A percentile compares a stretch with the other conserved stretches of the same genome.
These are phyloP conservation scores for Candida tibetensis DNA, from an alignment of 805 yeast species.

Conservation along the genomic window DNA sequence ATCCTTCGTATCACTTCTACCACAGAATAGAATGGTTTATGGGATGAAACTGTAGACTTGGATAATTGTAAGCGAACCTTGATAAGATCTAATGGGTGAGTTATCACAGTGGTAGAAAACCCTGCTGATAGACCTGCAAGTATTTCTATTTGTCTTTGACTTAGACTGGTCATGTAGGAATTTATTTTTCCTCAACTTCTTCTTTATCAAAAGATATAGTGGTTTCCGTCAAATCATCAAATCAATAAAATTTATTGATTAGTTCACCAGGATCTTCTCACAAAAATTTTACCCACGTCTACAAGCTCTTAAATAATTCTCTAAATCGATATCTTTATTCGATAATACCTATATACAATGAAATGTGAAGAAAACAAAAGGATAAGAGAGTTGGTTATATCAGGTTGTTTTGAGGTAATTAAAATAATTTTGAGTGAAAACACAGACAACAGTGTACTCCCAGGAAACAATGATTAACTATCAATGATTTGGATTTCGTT, in stretches of 20 bases:
- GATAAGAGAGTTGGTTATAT: no score
- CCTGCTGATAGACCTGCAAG: constrained; percentile 82
- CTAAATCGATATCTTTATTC: background rate
- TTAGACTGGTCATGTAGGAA: background rate
- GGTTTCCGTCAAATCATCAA: background rate
- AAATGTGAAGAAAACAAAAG: background rate
- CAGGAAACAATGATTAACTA: no score
- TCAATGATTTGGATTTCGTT: no score
- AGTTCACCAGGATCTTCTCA: no score
- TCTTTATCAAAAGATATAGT: background rate
- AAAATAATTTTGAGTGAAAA: no score
- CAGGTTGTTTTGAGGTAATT: no score
- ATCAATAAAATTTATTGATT: background rate
- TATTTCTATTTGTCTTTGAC: constrained; percentile 47
- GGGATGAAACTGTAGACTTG: constrained; percentile 6
- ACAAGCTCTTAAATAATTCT: no score
- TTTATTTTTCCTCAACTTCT: background rate
- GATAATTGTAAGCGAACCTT: constrained; percentile 77
- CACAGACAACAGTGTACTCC: no score
- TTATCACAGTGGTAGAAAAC: constrained; percentile 66
- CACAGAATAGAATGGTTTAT: constrained; percentile 19
- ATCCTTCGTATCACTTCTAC: constrained; percentile 18
- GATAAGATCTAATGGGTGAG: constrained; percentile 87
- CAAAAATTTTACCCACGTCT: no score
- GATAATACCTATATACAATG: background rate